phyloP scores from a whole-genome alignment of 2,329 filamentous ascomycete genomes.

The Diaporthe longicolla region DNA sequence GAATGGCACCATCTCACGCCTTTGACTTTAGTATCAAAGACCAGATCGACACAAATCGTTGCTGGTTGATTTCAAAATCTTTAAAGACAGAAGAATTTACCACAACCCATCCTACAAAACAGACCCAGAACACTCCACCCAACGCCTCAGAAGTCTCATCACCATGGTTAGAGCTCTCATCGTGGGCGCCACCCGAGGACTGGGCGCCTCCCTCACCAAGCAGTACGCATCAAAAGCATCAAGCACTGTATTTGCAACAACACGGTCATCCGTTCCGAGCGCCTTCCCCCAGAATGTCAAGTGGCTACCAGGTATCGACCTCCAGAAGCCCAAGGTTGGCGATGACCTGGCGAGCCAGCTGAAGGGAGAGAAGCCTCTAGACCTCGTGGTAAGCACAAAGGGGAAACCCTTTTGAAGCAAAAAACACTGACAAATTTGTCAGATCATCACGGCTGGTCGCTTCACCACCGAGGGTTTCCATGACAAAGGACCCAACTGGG shows the following conservation, averaged over 20 bases:
- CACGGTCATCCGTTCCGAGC: slow-evolving; percentile 54
- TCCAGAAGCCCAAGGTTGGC: slow-evolving; percentile 63
- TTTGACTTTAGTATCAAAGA: neutral
- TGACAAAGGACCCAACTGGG: slow-evolving; percentile 72
- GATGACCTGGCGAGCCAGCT: slow-evolving; percentile 62
- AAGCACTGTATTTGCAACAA: slow-evolving; percentile 69
- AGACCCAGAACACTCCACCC: too few relatives aligned
- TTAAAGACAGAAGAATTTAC: neutral
- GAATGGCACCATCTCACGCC: slow-evolving; percentile 35
- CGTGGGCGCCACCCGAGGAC: slow-evolving; percentile 77
- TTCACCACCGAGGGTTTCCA: slow-evolving; percentile 77
- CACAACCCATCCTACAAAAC: too few relatives aligned
- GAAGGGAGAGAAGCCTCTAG: slow-evolving; percentile 54
- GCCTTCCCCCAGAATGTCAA: slow-evolving; percentile 59
- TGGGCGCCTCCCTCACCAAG: slow-evolving; percentile 73
- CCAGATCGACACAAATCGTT: neutral
- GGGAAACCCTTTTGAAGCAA: slow-evolving; percentile 17
- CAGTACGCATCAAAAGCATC: slow-evolving; percentile 65
- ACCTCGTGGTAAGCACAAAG: slow-evolving; percentile 58
- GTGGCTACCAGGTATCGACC: slow-evolving; percentile 73
- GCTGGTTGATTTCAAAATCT: too few relatives aligned
- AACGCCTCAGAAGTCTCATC: neutral
- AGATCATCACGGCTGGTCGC: slow-evolving; percentile 78
- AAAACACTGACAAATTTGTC: slow-evolving; percentile 16
- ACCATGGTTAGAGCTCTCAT: slow-evolving; percentile 69